Conservation (phyloP, 176 grass and related monocot species). For the Rhynchospora pubera region DNA sequence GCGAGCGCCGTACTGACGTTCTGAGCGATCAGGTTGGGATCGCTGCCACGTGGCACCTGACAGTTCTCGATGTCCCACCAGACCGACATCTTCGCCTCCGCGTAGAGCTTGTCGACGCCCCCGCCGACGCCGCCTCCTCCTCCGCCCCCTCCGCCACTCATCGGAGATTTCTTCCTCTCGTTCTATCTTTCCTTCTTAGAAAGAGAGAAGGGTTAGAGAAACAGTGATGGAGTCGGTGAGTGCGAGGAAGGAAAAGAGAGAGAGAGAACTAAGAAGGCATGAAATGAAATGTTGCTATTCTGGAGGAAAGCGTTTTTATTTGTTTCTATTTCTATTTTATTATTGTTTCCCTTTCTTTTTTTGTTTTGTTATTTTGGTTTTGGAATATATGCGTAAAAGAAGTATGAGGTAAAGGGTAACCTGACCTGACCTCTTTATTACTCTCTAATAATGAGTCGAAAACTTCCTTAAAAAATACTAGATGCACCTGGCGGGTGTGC, state of each 20-base stretch:
- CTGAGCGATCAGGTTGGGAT: slow-evolving; percentile 73
- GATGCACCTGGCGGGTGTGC: neutral
- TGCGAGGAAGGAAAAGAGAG: neutral
- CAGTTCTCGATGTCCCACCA: slow-evolving; percentile 99
- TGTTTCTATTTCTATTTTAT: too few relatives aligned
- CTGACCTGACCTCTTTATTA: too few relatives aligned
- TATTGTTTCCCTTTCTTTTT: too few relatives aligned
- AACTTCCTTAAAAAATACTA: neutral
- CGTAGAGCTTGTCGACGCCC: slow-evolving; percentile 29
- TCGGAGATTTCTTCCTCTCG: neutral
- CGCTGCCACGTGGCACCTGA: slow-evolving; percentile 48
- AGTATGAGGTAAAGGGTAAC: too few relatives aligned
- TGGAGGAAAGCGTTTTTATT: too few relatives aligned
- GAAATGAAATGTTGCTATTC: too few relatives aligned
- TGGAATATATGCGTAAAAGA: too few relatives aligned
- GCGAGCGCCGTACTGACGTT: slow-evolving; percentile 90
- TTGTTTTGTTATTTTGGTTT: too few relatives aligned
- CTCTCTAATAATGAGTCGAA: neutral
- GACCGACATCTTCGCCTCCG: slow-evolving; percentile 73
- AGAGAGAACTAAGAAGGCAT: too few relatives aligned
- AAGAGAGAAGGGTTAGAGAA: neutral
- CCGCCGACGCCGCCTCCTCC: slow-evolving; percentile 33
- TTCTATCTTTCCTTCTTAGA: too few relatives aligned
- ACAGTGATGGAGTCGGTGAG: neutral
- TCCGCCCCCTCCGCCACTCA: slow-evolving; percentile 16